Conservation (phyloP, 2,329 filamentous ascomycete species). For the Colletotrichum gigasporum region DNA sequence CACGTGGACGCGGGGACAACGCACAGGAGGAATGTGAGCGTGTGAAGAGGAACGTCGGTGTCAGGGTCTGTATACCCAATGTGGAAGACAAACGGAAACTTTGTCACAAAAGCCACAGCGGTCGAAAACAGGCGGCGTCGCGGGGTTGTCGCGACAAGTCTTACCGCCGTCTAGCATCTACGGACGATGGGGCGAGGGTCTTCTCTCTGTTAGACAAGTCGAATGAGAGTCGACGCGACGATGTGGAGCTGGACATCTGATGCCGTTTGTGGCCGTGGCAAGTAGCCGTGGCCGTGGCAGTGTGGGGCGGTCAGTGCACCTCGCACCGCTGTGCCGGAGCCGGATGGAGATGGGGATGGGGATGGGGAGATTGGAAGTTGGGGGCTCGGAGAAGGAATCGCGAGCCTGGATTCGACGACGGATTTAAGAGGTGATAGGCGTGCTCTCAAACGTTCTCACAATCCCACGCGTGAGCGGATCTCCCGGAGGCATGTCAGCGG, state of each 20-base stretch:
- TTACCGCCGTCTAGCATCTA: not conserved
- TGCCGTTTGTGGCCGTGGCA: not conserved
- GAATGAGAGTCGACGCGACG: not conserved
- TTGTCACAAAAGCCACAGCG: not conserved
- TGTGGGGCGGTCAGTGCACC: conserved; percentile 13
- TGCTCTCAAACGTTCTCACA: not conserved
- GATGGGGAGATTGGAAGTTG: not conserved
- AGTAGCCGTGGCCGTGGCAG: not conserved
- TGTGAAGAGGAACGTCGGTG: not conserved
- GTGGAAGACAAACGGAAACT: not conserved
- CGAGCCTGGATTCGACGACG: not conserved
- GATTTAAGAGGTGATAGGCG: not conserved
- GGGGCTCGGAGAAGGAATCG: not conserved
- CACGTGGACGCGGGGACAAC: conserved; percentile 6
- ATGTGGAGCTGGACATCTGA: not conserved
- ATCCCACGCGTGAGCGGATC: conserved; percentile 9
- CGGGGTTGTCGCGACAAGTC: not conserved
- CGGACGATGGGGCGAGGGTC: not conserved
- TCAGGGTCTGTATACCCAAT: not conserved
- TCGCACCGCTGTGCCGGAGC: conserved; percentile 6
- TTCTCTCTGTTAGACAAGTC: not conserved
- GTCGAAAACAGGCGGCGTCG: conserved; percentile 11
- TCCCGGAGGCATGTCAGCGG: conserved; percentile 11
- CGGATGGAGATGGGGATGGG: not conserved
- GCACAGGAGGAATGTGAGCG: not conserved